These are phyloP conservation scores for Wickerhamiella alocasiicola DNA, from an alignment of 805 yeast genomes.

Conservation along the genomic window DNA sequence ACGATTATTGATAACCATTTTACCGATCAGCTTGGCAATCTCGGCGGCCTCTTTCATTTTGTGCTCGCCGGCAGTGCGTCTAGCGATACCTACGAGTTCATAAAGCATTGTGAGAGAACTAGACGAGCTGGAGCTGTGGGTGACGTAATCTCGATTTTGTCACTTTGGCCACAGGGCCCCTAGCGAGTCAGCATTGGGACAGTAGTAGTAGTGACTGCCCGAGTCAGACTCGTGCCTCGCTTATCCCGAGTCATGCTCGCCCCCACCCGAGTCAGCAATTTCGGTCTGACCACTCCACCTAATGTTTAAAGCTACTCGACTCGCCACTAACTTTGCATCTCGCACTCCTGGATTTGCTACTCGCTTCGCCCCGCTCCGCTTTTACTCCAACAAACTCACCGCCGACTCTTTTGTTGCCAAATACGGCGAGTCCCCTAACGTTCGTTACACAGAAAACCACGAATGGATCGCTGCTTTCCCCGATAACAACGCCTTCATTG, in stretches of 20 bases:
- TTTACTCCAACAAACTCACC: conserved; percentile 24
- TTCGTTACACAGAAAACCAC: conserved; percentile 68
- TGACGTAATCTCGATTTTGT: too few species aligned
- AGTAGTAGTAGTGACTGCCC: too few species aligned
- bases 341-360: conserved; percentile 1
- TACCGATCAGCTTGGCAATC: conserved; percentile 60
- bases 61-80: conserved; percentile 35
- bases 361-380: conserved; percentile 12
- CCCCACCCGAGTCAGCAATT: conserved; percentile 4
- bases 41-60: conserved; percentile 53
- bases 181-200: too few species aligned
- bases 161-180: too few species aligned
- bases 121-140: too few species aligned
- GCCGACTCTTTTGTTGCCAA: conserved; percentile 22
- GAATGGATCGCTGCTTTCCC: conserved; percentile 87
- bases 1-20: conserved; percentile 70
- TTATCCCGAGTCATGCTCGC: too few species aligned
- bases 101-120: conserved; percentile 67
- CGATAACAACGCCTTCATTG: conserved; percentile 70
- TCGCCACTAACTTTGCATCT: not conserved
- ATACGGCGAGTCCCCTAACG: conserved; percentile 23
- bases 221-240: too few species aligned
- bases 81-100: conserved; percentile 81
- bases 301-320: conserved; percentile 72
- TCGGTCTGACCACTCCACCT: conserved; percentile 76